Base-by-base conservation (phyloP, 345 rosid species). In the Dovyalis caffra region DNA sequence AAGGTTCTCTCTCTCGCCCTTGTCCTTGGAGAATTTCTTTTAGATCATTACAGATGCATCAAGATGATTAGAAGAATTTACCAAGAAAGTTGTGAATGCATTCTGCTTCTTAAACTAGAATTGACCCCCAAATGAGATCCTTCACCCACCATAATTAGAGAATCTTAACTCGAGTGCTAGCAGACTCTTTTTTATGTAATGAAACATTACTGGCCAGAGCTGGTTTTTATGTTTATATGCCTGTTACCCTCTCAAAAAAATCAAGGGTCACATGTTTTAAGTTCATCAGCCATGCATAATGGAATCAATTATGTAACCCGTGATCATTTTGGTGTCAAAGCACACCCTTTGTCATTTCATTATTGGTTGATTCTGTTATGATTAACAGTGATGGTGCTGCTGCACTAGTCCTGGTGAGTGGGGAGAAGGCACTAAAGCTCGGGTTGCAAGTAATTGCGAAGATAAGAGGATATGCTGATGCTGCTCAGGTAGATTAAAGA, bases 381-480 rank as follows among this genome's bases (percentile, higher is more conserved):
- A 47, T 68, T 62, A 31, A 49, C 37, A 69, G 83, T 63, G 80
- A 76, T 76, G 83, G 80, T 68, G 83, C 77, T 3, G 80, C 80
- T 61, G 83, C 77, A 16, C 47, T 80, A 0, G 80, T 80, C 47
- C 63, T 69, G 53, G 77, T 76, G 60, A 76, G 80, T 64, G 80
- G 77, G 38, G 77, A 68, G 64, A 76, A 72, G 66, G 80, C 74
- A 6, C 38, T 25, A 6, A 33, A 76, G 65, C 80, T 76, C 43
- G 72, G 77, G 23, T 69, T 76, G 38, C 77, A 76, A 71, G 83
- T 71, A 67, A 80, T 80, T 68, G 83, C 83, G 29, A 73, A 75
- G 74, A 72, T 80, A 64, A 73, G 51, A 47, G 80, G 83, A 69
- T 80, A 61, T 64, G 78, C 72, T 35, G 80, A 80, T 76, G 80